Evolutionary conservation across 1,284 basidiomycete species (phyloP), one percentile per base, ranked within the genome.

Genomic region (Trametes pubescens): DNA sequence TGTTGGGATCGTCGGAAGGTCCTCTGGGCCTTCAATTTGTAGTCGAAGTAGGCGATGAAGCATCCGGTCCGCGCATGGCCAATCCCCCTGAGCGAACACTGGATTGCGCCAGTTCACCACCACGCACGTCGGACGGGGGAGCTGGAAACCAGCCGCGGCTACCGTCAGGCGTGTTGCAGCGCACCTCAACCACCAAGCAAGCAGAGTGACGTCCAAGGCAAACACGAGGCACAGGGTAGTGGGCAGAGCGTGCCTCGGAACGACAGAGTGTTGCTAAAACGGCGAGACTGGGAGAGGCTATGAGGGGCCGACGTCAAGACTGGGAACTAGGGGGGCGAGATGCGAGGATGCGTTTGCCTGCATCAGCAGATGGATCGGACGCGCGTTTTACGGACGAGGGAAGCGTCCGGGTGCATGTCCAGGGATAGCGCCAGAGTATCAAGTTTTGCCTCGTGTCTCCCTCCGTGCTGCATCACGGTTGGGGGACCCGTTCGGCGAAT

Each of bases 1-100:
- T 67, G 69, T 70, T 70, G 71, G 64, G 68, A 73, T 73, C 72
- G 73, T 73, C 73, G 69, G 67, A 71, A 71, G 71, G 69, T 65
- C 65, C 70, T 72, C 69, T 73, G 71, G 70, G 71, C 70, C 65
- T 71, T 73, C 74, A 74, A 72, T 68, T 66, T 68, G 71, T 75
- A 75, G 53, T 64, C 65, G 59, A 59, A 57, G 32, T 43, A 26
- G 34, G 57, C 57, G 52, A 59, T 46, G 62, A 60, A 59, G 62
- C 43, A 59, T 38, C 55, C 59, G 64, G 62, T 24, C 22, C 32
- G 40, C 47, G 64, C 67, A 68, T 68, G 67, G 66, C 62, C 59
- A 34, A 14, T 9, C 21, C 37, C 34, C 53, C 62, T 60, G 58
- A 59, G 58, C 47, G 58, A 38, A 61, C 62, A 61, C 62, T 62